Percentiles rank a stretch among this genome's conserved stretches.
Evolutionary conservation across 2,329 filamentous ascomycete species (phyloP).

Genomic region (Diplodia scrobiculata): DNA sequence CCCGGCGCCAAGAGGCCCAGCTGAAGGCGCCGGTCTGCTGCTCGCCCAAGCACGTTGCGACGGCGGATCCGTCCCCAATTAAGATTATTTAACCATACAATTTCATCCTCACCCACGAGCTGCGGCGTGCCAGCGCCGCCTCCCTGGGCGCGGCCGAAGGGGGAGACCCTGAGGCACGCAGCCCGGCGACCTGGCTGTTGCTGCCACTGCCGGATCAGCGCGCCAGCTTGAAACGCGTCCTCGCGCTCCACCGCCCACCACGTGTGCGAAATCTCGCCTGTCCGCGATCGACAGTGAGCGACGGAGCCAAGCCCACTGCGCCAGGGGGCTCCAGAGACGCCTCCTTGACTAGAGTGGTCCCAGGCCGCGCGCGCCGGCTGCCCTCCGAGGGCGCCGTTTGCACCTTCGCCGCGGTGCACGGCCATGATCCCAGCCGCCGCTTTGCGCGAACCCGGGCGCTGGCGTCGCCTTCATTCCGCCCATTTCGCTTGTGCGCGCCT

Average conservation of each 20-base stretch:
- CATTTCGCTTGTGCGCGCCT: constrained; percentile 23
- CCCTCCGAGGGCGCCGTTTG: not conserved
- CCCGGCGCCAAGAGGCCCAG: constrained; percentile 12
- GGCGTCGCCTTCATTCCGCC: constrained; percentile 5
- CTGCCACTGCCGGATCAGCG: constrained; percentile 18
- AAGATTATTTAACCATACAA: constrained; percentile 27
- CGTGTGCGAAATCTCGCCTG: constrained; percentile 23
- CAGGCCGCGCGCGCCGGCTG: not conserved
- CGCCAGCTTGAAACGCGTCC: constrained; percentile 19
- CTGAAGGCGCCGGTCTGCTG: constrained; percentile 18
- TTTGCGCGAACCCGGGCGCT: not conserved
- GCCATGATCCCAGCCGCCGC: not conserved
- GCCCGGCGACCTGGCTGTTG: constrained; percentile 16
- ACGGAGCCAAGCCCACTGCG: constrained; percentile 9
- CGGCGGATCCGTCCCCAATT: constrained; percentile 17
- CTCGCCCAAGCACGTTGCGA: constrained; percentile 22
- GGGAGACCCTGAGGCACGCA: constrained; percentile 4
- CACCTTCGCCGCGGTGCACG: not conserved
- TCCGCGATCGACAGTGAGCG: constrained; percentile 20
- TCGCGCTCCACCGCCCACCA: constrained; percentile 22
- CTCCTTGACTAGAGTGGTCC: constrained; percentile 4
- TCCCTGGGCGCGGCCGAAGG: not conserved
- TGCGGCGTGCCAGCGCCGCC: not conserved
- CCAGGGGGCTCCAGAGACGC: constrained; percentile 14
- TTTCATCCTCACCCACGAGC: constrained; percentile 7